phyloP scores from a whole-genome alignment of 306 rosid genomes.

The Abrus pulchellus region DNA sequence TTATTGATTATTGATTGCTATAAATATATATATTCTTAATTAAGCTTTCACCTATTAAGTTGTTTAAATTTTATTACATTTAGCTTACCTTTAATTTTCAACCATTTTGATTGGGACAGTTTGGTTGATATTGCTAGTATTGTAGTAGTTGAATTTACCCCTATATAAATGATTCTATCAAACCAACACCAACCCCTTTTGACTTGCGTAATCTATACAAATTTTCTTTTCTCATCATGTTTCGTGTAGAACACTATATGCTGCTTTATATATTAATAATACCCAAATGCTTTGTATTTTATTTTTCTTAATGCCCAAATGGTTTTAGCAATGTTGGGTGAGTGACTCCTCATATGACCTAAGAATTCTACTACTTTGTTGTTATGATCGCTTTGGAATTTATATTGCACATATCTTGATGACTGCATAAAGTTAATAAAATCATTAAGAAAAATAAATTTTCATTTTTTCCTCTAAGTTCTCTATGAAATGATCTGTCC shows the following conservation, averaged over 20 bases:
- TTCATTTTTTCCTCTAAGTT: too few relatives aligned
- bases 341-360: not conserved
- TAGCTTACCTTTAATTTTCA: constrained; percentile 27
- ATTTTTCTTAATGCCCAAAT: not conserved
- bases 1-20: not conserved
- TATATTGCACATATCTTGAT: not conserved
- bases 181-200: constrained; percentile 46
- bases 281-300: not conserved
- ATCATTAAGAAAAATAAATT: too few relatives aligned
- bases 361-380: not conserved
- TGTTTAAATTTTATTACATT: constrained; percentile 2
- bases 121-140: constrained; percentile 34
- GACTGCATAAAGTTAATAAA: too few relatives aligned
- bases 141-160: constrained; percentile 40
- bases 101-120: constrained; percentile 43
- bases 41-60: constrained; percentile 22
- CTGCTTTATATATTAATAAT: not conserved
- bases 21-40: not conserved
- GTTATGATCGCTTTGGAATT: not conserved
- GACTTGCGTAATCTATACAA: constrained; percentile 17
- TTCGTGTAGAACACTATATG: not conserved
- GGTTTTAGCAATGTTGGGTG: not conserved
- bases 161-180: constrained; percentile 40
- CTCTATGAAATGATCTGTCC: too few relatives aligned
- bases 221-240: not conserved